Evolutionary conservation across 768 basidiomycete genomes (phyloP).

Genomic region (Russula sp.): DNA sequence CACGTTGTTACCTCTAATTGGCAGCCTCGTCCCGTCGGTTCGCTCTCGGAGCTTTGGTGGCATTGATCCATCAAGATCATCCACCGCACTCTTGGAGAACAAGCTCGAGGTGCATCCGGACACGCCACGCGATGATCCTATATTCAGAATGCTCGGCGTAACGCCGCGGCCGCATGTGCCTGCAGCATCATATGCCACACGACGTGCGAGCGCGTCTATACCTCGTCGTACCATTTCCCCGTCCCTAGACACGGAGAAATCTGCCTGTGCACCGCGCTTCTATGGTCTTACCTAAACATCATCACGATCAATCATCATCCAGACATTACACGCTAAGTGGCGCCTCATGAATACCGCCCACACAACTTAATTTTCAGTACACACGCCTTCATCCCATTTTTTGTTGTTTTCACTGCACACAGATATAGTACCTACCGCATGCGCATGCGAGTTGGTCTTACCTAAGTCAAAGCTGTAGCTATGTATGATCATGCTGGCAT

Average conservation of each 20-base stretch:
- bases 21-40: conserved; percentile 47
- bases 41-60: conserved; percentile 67
- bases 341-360: too few relatives aligned
- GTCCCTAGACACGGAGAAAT: too few relatives aligned
- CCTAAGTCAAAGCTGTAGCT: neutral
- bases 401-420: neutral
- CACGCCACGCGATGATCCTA: conserved; percentile 61
- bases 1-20: conserved; percentile 59
- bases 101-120: conserved; percentile 86
- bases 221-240: too few relatives aligned
- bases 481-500: neutral
- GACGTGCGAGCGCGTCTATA: too few relatives aligned
- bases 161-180: neutral
- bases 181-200: neutral
- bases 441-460: neutral
- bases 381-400: too few relatives aligned
- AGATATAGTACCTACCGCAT: too few relatives aligned
- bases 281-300: too few relatives aligned
- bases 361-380: neutral
- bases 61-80: conserved; percentile 71
- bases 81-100: conserved; percentile 79
- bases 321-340: too few relatives aligned
- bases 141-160: conserved; percentile 27
- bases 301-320: too few relatives aligned
- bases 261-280: neutral